Conservation (phyloP, 2,329 filamentous ascomycete genomes). For the Pseudopyrenochaeta lycopersici region DNA sequence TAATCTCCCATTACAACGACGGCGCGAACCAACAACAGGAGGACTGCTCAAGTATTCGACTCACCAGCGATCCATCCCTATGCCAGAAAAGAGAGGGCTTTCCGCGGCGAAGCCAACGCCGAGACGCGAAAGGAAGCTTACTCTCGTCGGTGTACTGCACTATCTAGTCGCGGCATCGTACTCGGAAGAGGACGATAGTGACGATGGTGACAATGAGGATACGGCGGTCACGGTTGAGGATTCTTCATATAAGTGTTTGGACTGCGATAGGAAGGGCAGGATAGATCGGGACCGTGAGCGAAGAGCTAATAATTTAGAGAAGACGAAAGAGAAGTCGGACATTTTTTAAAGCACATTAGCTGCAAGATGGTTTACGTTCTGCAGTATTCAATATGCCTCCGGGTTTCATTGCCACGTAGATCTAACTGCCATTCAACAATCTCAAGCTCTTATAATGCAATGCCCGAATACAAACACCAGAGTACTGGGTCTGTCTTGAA, state of each 20-base stretch:
- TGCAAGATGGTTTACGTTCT: background rate
- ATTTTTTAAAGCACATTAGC: background rate
- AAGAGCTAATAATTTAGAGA: slow-evolving; percentile 6
- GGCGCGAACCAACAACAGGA: slow-evolving; percentile 7
- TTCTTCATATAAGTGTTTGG: background rate
- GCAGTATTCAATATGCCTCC: background rate
- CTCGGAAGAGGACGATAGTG: slow-evolving; percentile 1
- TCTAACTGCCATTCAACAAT: no score
- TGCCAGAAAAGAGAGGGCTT: slow-evolving; percentile 4
- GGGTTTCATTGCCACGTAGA: background rate
- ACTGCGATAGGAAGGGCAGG: slow-evolving; percentile 4
- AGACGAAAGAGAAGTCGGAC: background rate
- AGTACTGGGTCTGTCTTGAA: background rate
- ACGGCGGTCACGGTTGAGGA: background rate
- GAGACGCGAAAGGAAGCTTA: background rate
- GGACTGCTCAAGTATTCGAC: slow-evolving; percentile 4
- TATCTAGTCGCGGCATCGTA: slow-evolving; percentile 13
- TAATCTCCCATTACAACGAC: slow-evolving; percentile 2
- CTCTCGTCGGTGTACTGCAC: slow-evolving; percentile 6
- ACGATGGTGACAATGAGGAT: slow-evolving; percentile 4
- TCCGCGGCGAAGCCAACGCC: background rate
- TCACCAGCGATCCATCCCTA: slow-evolving; percentile 3
- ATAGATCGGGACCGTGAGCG: slow-evolving; percentile 2
- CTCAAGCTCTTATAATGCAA: no score
- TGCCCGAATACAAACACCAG: no score